Conservation (phyloP, 2,329 filamentous ascomycete genomes). For the Penicillium sp. region DNA sequence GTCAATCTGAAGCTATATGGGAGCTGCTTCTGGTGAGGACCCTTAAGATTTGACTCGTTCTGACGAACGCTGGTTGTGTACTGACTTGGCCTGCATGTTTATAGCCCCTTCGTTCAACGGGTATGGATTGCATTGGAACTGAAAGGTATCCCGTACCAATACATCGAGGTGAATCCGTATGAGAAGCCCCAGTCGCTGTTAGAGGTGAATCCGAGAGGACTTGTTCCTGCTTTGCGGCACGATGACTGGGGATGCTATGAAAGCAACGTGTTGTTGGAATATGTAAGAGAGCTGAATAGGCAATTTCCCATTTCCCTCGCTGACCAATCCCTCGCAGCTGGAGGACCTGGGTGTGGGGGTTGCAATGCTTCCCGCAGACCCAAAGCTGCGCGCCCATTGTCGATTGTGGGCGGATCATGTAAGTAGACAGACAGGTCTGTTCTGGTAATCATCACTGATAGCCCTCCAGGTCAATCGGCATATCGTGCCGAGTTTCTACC, state of each 20-base stretch:
- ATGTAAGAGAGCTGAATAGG: slow-evolving; percentile 52
- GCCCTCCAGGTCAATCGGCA: slow-evolving; percentile 65
- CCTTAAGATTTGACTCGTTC: not conserved
- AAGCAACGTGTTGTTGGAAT: slow-evolving; percentile 80
- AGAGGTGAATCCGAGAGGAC: slow-evolving; percentile 71
- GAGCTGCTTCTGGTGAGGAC: slow-evolving; percentile 71
- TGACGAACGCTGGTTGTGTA: not conserved
- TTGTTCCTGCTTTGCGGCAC: slow-evolving; percentile 73
- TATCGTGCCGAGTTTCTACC: slow-evolving; percentile 74
- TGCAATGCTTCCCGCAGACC: slow-evolving; percentile 59
- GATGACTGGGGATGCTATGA: slow-evolving; percentile 81
- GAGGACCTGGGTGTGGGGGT: slow-evolving; percentile 66
- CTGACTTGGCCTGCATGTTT: slow-evolving; percentile 1
- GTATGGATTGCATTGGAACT: slow-evolving; percentile 86
- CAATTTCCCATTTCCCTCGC: not conserved
- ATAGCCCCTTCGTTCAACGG: slow-evolving; percentile 78
- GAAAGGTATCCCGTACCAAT: slow-evolving; percentile 76
- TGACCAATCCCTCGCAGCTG: slow-evolving; percentile 50
- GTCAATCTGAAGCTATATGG: slow-evolving; percentile 73
- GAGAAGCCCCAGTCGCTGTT: slow-evolving; percentile 67
- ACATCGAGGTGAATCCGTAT: slow-evolving; percentile 80
- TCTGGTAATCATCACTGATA: slow-evolving; percentile 13
- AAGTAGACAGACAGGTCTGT: slow-evolving; percentile 26
- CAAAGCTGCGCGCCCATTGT: slow-evolving; percentile 68
- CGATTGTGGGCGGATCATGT: slow-evolving; percentile 80